A percentile compares a stretch with the other conserved stretches of the same genome.
Conservation (phyloP, 257 asterid genomes). For the Nicotiana otophora region DNA sequence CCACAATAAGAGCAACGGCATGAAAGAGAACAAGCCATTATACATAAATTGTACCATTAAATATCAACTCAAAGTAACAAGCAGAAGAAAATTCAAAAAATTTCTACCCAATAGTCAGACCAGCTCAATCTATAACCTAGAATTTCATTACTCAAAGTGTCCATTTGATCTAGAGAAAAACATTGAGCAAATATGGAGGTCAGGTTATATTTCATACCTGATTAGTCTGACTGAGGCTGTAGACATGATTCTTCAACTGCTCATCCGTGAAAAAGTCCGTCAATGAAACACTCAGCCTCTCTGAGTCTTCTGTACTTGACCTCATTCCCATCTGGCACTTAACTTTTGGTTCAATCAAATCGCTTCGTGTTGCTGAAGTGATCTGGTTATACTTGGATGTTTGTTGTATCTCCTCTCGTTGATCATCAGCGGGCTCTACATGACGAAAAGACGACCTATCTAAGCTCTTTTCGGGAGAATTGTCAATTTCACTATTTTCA, state of each 20-base stretch:
- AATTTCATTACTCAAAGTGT: background rate
- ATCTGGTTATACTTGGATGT: slow-evolving; percentile 15
- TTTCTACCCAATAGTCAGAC: background rate
- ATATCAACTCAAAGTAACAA: background rate
- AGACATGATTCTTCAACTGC: slow-evolving; percentile 53
- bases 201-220: slow-evolving; percentile 38
- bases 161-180: background rate
- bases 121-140: background rate
- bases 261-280: slow-evolving; percentile 53
- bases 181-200: background rate
- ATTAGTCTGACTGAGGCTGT: slow-evolving; percentile 36
- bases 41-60: background rate
- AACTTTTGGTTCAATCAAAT: slow-evolving; percentile 13
- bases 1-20: background rate
- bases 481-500: slow-evolving; percentile 12
- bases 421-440: slow-evolving; percentile 10
- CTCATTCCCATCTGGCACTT: slow-evolving; percentile 15
- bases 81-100: background rate
- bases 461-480: slow-evolving; percentile 20
- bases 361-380: slow-evolving; percentile 16
- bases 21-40: background rate
- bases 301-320: slow-evolving; percentile 19
- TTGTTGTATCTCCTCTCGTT: slow-evolving; percentile 22
- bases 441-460: slow-evolving; percentile 19
- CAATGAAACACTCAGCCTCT: slow-evolving; percentile 45